Evolutionary conservation across 2,329 filamentous ascomycete species (phyloP), one percentile per base, ranked within the genome.

Genomic region (Aspergillus melleus): DNA sequence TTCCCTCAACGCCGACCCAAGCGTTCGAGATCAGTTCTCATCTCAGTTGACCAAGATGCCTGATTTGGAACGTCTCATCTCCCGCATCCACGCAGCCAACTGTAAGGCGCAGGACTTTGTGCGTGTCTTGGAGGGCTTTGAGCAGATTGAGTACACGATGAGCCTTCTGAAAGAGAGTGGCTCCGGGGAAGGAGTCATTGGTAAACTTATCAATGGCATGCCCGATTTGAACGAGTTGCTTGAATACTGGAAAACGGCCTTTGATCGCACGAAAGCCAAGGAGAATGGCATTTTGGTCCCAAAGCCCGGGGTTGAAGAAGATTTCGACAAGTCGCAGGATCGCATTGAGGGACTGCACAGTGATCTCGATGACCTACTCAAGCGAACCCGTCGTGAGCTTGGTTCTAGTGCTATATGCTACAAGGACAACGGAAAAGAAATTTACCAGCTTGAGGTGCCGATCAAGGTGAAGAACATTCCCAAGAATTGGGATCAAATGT

Each of bases 131-230:
- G 93, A 98, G 74, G 95, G 95, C 0, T 99, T 97, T 68, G 95
- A 98, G 79, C 94, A 97, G 76, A 98, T 99, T 50, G 92, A 97
- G 64, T 95, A 96, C 74, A 96, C 93, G 0, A 91, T 96, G 84
- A 85, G 87, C 54, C 83, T 98, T 22, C 83, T 98, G 1, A 83
- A 84, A 51, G 84, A 88, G 9, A 90, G 90, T 68, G 86, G 88
- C 55, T 85, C 88, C n/a, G 90, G 89, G 2, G 89, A 92, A 53
- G 90, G 92, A 2, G 84, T 98, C 2, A 89, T 99, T 47, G 90
- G 92, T 59, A 88, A 92, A 55, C 85, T 99, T 44, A 87, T 98
- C 49, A 79, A 85, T 0, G 84, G 89, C 0, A 96, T 99, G 92
- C 95, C 95, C 0, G 86, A 96, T 70, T 84, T 99, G 2, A 83